These are phyloP conservation scores for Xerocomellus dryophilus DNA, from an alignment of 768 basidiomycete genomes.

Conservation along the genomic window DNA sequence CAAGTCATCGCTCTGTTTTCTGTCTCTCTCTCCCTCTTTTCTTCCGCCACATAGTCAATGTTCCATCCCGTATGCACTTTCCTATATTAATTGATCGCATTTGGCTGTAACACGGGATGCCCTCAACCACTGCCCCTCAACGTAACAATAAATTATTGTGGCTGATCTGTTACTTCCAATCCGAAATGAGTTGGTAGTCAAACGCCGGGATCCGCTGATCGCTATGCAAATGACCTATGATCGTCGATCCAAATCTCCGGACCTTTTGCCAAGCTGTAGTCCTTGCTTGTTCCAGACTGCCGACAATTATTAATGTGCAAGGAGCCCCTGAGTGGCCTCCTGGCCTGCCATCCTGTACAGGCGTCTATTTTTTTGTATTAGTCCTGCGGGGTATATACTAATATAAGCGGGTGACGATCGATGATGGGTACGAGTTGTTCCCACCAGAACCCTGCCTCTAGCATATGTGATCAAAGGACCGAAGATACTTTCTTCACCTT, in stretches of 20 bases:
- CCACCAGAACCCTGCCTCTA: too few relatives aligned
- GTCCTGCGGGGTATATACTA: not conserved
- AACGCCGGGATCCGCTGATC: not conserved
- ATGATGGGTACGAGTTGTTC: not conserved
- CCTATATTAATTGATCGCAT: slow-evolving; percentile 2
- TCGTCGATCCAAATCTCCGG: slow-evolving; percentile 11
- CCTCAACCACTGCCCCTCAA: not conserved
- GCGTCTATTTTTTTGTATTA: slow-evolving; percentile 8
- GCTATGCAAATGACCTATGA: not conserved
- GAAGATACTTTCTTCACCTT: not conserved
- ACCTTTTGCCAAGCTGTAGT: slow-evolving; percentile 27
- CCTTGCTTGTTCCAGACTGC: not conserved
- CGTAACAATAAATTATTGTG: not conserved
- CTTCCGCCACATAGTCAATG: not conserved
- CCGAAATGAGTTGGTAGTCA: not conserved
- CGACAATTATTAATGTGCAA: not conserved
- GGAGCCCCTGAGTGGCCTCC: not conserved
- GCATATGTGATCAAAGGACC: not conserved
- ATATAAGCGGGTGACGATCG: not conserved
- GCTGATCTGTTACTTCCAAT: slow-evolving; percentile 1
- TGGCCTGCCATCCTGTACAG: slow-evolving; percentile 25
- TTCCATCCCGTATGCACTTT: not conserved
- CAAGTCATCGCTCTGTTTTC: not conserved
- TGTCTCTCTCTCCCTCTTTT: not conserved
- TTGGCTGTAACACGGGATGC: not conserved